These are phyloP conservation scores for Yarrowia sp. DNA, from an alignment of 805 yeast genomes.

Conservation along the genomic window DNA sequence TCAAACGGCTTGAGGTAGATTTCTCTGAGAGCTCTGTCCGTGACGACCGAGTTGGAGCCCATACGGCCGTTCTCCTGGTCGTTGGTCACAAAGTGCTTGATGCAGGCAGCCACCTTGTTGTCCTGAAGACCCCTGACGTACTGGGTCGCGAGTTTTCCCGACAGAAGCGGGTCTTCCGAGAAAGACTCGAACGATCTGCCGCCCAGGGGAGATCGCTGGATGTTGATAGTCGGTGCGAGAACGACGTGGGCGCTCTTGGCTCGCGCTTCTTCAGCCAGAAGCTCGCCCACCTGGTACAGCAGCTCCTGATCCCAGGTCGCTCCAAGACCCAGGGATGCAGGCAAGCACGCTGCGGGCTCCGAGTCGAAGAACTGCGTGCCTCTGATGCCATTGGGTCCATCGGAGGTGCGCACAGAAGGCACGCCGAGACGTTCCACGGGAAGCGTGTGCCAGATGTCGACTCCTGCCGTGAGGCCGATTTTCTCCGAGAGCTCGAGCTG, in stretches of 20 bases:
- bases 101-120: slow-evolving; percentile 51
- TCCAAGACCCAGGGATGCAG: neutral
- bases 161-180: slow-evolving; percentile 57
- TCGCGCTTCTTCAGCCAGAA: slow-evolving; percentile 56
- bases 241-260: slow-evolving; percentile 53
- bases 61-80: slow-evolving; percentile 59
- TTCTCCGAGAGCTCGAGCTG: neutral
- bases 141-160: slow-evolving; percentile 49
- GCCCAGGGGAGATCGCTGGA: slow-evolving; percentile 57
- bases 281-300: slow-evolving; percentile 5
- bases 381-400: slow-evolving; percentile 3
- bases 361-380: slow-evolving; percentile 11
- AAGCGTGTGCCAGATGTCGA: neutral
- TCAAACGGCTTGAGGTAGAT: slow-evolving; percentile 64
- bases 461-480: neutral
- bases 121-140: slow-evolving; percentile 56
- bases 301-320: slow-evolving; percentile 2
- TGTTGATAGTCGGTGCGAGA: slow-evolving; percentile 53
- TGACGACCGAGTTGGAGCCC: slow-evolving; percentile 48
- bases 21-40: slow-evolving; percentile 64
- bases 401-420: neutral
- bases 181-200: slow-evolving; percentile 64
- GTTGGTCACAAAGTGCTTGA: slow-evolving; percentile 63
- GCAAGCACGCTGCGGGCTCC: slow-evolving; percentile 1
- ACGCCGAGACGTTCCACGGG: neutral